Conservation (phyloP, 345 rosid species). For the Draba incana region DNA sequence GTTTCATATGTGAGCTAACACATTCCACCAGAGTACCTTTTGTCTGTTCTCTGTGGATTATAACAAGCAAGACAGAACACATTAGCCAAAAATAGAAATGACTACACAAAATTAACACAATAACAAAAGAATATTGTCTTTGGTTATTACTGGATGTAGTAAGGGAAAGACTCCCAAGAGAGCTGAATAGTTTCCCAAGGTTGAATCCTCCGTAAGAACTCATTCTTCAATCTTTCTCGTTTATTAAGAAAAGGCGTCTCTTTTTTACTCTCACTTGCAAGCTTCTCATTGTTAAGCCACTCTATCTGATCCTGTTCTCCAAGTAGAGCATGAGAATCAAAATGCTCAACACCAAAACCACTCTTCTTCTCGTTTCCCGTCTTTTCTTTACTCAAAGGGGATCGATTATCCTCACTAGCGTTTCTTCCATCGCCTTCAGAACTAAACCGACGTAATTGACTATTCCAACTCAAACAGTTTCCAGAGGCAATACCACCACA, state of each 20-base stretch:
- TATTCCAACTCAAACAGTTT: slow-evolving; percentile 34
- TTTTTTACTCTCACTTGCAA: slow-evolving; percentile 67
- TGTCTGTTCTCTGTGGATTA: slow-evolving; percentile 57
- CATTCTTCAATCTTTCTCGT: slow-evolving; percentile 74
- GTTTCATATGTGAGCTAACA: slow-evolving; percentile 79
- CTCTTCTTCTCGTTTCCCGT: slow-evolving; percentile 40
- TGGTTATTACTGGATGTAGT: slow-evolving; percentile 68
- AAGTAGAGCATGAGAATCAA: slow-evolving; percentile 68
- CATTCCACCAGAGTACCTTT: slow-evolving; percentile 85
- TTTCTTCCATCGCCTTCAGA: slow-evolving; percentile 85
- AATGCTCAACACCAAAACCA: slow-evolving; percentile 38
- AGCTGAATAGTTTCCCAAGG: slow-evolving; percentile 92
- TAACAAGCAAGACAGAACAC: slow-evolving; percentile 21
- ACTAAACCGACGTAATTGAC: slow-evolving; percentile 61
- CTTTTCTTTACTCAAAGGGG: slow-evolving; percentile 58
- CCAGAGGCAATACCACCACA: slow-evolving; percentile 33
- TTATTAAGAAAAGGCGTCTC: slow-evolving; percentile 77
- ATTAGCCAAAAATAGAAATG: slow-evolving; percentile 13
- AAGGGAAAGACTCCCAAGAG: slow-evolving; percentile 92
- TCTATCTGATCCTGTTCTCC: slow-evolving; percentile 92
- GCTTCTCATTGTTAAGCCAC: slow-evolving; percentile 84
- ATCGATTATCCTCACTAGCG: slow-evolving; percentile 67
- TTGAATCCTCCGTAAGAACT: slow-evolving; percentile 72
- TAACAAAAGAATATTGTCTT: slow-evolving; percentile 3
- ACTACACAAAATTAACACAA: neutral